phyloP scores from a whole-genome alignment of 371 early-diverging fungal species.

The Capillidium heterosporum region DNA sequence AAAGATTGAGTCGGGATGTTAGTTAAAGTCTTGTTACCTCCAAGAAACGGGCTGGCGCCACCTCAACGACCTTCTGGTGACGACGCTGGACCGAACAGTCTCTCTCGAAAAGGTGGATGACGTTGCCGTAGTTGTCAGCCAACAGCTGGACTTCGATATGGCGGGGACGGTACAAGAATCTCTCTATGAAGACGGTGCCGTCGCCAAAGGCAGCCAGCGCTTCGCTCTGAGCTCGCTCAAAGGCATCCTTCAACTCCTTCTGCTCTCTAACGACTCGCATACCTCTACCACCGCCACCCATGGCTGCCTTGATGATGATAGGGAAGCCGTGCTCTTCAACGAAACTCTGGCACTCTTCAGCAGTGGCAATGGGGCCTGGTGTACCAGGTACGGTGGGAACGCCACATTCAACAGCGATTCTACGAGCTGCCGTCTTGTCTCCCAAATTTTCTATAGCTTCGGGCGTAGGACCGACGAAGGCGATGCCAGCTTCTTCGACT shows the following conservation, averaged over 20 bases:
- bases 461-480: slow-evolving; percentile 75
- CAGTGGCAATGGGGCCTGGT: slow-evolving; percentile 59
- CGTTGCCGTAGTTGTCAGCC: slow-evolving; percentile 77
- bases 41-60: slow-evolving; percentile 49
- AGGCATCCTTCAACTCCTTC: slow-evolving; percentile 42
- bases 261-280: slow-evolving; percentile 78
- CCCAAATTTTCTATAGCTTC: slow-evolving; percentile 77
- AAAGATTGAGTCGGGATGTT: not conserved
- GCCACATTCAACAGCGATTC: slow-evolving; percentile 53
- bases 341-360: slow-evolving; percentile 47
- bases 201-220: slow-evolving; percentile 89
- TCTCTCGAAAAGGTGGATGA: slow-evolving; percentile 78
- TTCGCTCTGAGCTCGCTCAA: slow-evolving; percentile 68
- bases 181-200: slow-evolving; percentile 86
- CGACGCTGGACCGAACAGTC: slow-evolving; percentile 97
- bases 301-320: slow-evolving; percentile 91
- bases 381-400: slow-evolving; percentile 81
- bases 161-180: slow-evolving; percentile 76
- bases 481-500: slow-evolving; percentile 76
- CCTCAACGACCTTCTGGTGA: slow-evolving; percentile 95
- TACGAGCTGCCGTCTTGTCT: slow-evolving; percentile 87
- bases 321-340: slow-evolving; percentile 73
- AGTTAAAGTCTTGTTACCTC: not conserved
- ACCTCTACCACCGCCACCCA: slow-evolving; percentile 96
- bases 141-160: slow-evolving; percentile 96